Percentiles rank a stretch among this genome's conserved stretches.
These are phyloP conservation scores for Toxoplasma gondii DNA, from an alignment of 169 alveolate genomes.

Conservation along the genomic window DNA sequence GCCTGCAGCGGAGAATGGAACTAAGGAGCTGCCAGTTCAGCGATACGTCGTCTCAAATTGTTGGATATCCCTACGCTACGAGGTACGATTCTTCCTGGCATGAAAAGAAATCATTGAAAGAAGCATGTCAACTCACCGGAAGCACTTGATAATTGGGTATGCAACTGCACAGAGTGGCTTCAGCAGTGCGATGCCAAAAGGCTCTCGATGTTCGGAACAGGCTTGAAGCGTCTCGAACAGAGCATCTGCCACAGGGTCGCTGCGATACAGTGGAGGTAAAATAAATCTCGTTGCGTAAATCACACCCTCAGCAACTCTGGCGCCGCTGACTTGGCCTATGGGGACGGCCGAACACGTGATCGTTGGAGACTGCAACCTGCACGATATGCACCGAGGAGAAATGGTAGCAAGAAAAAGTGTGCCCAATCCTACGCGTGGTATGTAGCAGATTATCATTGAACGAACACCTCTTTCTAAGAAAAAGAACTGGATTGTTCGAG, in stretches of 20 bases:
- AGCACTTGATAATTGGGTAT: constrained; percentile 56
- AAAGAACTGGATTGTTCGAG: too few relatives aligned
- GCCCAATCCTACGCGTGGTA: too few relatives aligned
- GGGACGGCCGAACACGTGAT: constrained; percentile 59
- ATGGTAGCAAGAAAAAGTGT: too few relatives aligned
- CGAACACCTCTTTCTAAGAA: too few relatives aligned
- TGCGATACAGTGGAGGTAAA: constrained; percentile 74
- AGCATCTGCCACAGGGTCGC: constrained; percentile 73
- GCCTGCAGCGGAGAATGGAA: background rate
- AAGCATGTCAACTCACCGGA: constrained; percentile 32
- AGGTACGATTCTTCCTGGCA: too few relatives aligned
- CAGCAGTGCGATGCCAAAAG: constrained; percentile 54
- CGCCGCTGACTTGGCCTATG: constrained; percentile 73
- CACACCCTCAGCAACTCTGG: constrained; percentile 74
- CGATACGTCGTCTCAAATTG: too few relatives aligned
- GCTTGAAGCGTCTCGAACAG: constrained; percentile 64
- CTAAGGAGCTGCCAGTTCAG: too few relatives aligned
- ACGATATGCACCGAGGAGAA: background rate
- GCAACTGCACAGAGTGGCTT: constrained; percentile 68
- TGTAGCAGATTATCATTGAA: too few relatives aligned
- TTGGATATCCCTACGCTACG: too few relatives aligned
- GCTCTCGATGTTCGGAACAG: constrained; percentile 62
- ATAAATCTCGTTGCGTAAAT: constrained; percentile 75
- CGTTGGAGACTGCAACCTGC: constrained; percentile 56
- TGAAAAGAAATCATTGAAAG: too few relatives aligned